A percentile compares a stretch with the other conserved stretches of the same genome.
These are phyloP conservation scores for Alternaria angustiovoidea DNA, from an alignment of 2,329 filamentous ascomycete species.

Conservation along the genomic window DNA sequence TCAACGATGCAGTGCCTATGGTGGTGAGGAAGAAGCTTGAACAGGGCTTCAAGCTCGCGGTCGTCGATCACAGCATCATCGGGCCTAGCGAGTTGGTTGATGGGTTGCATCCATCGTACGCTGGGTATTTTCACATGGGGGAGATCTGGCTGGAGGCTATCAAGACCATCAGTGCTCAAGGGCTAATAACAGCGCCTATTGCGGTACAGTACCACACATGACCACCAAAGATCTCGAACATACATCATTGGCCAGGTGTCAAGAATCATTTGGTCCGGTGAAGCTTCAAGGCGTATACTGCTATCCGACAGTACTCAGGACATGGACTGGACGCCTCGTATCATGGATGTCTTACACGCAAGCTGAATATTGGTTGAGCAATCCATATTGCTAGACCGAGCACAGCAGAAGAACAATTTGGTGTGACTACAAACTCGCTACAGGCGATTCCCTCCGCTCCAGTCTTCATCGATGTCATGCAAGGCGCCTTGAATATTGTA, in stretches of 20 bases:
- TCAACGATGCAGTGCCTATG: constrained; percentile 34
- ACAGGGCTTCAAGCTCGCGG: constrained; percentile 33
- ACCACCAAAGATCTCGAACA: neutral
- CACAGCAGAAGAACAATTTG: neutral
- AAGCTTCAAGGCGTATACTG: neutral
- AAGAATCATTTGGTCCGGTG: neutral
- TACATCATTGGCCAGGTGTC: neutral
- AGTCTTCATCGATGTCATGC: neutral
- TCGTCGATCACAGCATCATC: constrained; percentile 38
- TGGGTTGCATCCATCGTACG: constrained; percentile 39
- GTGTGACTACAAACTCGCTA: neutral
- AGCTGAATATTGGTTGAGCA: neutral
- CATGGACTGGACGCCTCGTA: neutral
- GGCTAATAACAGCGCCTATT: constrained; percentile 22
- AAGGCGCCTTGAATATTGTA: neutral
- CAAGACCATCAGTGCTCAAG: constrained; percentile 7
- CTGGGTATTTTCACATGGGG: constrained; percentile 43
- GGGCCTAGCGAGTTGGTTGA: constrained; percentile 30
- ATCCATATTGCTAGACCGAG: neutral
- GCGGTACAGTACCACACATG: neutral
- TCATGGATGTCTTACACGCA: neutral
- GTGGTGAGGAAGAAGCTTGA: constrained; percentile 28
- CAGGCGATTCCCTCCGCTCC: neutral
- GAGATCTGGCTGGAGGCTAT: constrained; percentile 33
- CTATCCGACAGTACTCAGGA: neutral